Evolutionary conservation across 148 eudicot genomes (phyloP).

Genomic region (Dianthus caryophyllus): DNA sequence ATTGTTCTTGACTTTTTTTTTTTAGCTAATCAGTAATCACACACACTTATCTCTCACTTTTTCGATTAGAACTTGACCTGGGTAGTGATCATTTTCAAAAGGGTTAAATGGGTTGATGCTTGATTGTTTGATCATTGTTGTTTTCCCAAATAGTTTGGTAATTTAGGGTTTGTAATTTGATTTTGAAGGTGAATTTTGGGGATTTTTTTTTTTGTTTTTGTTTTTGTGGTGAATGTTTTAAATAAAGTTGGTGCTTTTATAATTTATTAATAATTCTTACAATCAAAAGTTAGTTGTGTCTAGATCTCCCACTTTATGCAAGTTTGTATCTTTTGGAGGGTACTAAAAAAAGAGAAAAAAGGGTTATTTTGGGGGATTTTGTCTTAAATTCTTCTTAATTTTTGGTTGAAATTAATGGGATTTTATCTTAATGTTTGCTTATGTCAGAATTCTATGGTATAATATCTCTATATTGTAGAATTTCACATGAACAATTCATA

Average conservation of each 20-base stretch:
- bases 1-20: neutral
- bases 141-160: slow-evolving; percentile 4
- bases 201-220: neutral
- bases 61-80: slow-evolving; percentile 11
- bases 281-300: neutral
- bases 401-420: slow-evolving; percentile 9
- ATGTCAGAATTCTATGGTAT: no score
- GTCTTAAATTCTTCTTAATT: slow-evolving; percentile 19
- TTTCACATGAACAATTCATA: no score
- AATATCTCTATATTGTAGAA: no score
- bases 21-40: neutral
- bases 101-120: slow-evolving; percentile 2
- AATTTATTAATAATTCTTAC: neutral
- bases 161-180: slow-evolving; percentile 22
- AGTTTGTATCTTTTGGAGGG: slow-evolving; percentile 22
- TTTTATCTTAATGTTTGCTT: no score
- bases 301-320: slow-evolving; percentile 24
- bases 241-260: slow-evolving; percentile 19
- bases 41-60: neutral
- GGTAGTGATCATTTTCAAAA: neutral
- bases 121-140: slow-evolving; percentile 13
- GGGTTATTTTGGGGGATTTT: slow-evolving; percentile 3
- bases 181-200: neutral
- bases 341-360: slow-evolving; percentile 1
- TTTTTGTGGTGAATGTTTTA: neutral